Percentiles rank a stretch among this genome's conserved stretches.
These are phyloP conservation scores for Petunia secreta DNA, from an alignment of 257 asterid genomes.

Conservation along the genomic window DNA sequence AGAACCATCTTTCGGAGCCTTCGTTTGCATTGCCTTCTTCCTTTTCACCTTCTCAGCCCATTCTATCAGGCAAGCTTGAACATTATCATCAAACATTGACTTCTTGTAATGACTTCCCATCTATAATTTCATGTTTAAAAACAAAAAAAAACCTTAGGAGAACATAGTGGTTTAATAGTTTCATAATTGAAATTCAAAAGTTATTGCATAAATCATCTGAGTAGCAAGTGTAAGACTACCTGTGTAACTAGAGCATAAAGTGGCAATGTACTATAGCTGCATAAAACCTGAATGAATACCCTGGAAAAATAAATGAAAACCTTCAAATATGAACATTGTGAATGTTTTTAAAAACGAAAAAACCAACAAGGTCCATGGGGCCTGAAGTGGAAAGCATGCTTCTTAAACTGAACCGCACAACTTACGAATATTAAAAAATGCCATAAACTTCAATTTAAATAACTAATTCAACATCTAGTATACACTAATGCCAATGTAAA, in stretches of 20 bases:
- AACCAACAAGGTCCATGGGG: too few species aligned
- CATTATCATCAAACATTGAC: conserved; percentile 82
- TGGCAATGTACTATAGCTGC: conserved; percentile 95
- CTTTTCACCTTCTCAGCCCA: conserved; percentile 84
- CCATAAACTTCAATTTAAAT: too few species aligned
- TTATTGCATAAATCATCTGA: not conserved
- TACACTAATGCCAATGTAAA: too few species aligned
- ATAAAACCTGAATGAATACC: conserved; percentile 79
- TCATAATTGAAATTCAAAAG: not conserved
- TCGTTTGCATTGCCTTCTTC: conserved; percentile 47
- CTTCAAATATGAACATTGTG: conserved; percentile 12
- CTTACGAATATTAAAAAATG: too few species aligned
- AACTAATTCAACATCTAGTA: too few species aligned
- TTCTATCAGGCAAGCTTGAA: conserved; percentile 86
- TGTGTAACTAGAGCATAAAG: conserved; percentile 94
- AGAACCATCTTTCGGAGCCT: conserved; percentile 45
- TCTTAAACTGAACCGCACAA: too few species aligned
- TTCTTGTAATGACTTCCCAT: conserved; percentile 95
- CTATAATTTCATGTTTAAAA: conserved; percentile 39
- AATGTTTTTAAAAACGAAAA: too few species aligned
- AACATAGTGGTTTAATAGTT: not conserved
- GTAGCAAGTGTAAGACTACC: conserved; percentile 43
- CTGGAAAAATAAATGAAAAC: conserved; percentile 40
- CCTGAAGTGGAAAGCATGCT: too few species aligned
- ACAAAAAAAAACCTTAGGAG: not conserved